Evolutionary conservation across 768 basidiomycete genomes (phyloP), one percentile per base, ranked within the genome.

Genomic region (Symmetrospora coprosmae): DNA sequence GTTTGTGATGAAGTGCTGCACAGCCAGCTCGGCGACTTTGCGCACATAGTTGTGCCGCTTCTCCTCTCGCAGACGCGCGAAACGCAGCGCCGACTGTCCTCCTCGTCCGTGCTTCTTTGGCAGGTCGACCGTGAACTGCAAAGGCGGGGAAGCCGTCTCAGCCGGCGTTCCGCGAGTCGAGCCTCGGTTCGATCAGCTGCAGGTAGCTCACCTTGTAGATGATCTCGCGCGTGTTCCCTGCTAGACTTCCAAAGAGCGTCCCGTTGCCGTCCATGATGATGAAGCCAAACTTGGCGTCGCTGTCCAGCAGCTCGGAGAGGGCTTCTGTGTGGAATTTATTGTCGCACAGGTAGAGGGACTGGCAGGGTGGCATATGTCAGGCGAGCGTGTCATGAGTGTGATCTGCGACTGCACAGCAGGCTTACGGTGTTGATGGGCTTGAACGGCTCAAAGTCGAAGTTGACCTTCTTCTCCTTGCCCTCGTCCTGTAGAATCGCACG

Each of bases 101-200:
- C 94, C 94, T 78, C 94, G 90, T 65, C 92, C 92, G 73, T 97
- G 94, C 78, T 99, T 99, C 78, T 99, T 99, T 40, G 94, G 94
- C 9, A 97, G 80, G 74, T 97, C 94, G 71, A 99, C 94, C 19
- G 88, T 88, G 77, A 97, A 96, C 74, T 63, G 61, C 41, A 23
- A 34, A 41, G 14, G 11, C 31, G 31, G 31, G 13, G n/a, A 31
- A 8, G 21, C n/a, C n/a, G 19, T 7, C 50, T 27, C 23, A n/a
- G 6, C 17, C 19, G 21, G 30, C 16, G 19, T 31, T 60, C 28
- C 11, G 19, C 30, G 14, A 17, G 41, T 30, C n/a, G 21, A 45
- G 23, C n/a, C 21, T 27, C 34, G 52, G 23, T 23, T 14, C 25
- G 9, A 13, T 9, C 13, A 34, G 11, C 8, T 9, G 34, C 14